These are phyloP conservation scores for Endoconidiophora laricicola DNA, from an alignment of 2,329 filamentous ascomycete genomes.

Conservation along the genomic window DNA sequence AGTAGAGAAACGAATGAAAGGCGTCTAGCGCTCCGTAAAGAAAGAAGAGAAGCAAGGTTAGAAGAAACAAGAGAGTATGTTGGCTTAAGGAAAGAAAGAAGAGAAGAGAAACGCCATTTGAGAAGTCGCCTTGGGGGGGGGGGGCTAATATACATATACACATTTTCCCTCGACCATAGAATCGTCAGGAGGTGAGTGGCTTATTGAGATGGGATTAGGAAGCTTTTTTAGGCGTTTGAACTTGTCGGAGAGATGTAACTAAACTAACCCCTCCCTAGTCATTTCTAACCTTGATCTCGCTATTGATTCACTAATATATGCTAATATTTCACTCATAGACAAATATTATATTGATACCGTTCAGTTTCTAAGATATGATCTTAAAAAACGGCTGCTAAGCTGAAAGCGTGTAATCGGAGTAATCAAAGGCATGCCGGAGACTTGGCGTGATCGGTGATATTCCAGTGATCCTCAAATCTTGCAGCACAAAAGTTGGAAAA, in stretches of 20 bases:
- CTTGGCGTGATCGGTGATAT: too few species aligned
- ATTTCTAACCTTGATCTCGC: slow-evolving; percentile 3
- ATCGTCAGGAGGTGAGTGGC: background rate
- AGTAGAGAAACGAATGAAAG: slow-evolving; percentile 11
- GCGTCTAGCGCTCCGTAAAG: slow-evolving; percentile 11
- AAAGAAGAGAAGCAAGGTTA: background rate
- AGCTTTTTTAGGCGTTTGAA: background rate
- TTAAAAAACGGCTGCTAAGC: too few species aligned
- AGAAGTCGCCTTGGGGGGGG: background rate
- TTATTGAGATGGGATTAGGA: background rate
- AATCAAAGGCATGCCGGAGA: too few species aligned
- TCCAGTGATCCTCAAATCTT: too few species aligned
- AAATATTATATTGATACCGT: background rate
- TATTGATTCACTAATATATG: slow-evolving; percentile 8
- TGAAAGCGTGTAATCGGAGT: too few species aligned
- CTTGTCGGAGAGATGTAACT: slow-evolving; percentile 2
- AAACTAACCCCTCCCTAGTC: background rate
- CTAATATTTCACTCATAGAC: slow-evolving; percentile 3
- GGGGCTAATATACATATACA: too few species aligned
- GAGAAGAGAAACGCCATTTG: background rate
- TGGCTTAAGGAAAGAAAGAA: slow-evolving; percentile 1
- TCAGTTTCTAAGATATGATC: too few species aligned
- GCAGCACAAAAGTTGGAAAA: too few species aligned
- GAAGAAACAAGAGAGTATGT: slow-evolving; percentile 4
- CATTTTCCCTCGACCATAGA: too few species aligned